A percentile compares a stretch with the other conserved stretches of the same genome.
Evolutionary conservation across 2,329 filamentous ascomycete genomes (phyloP).

Genomic region (Phialophora verrucosa): DNA sequence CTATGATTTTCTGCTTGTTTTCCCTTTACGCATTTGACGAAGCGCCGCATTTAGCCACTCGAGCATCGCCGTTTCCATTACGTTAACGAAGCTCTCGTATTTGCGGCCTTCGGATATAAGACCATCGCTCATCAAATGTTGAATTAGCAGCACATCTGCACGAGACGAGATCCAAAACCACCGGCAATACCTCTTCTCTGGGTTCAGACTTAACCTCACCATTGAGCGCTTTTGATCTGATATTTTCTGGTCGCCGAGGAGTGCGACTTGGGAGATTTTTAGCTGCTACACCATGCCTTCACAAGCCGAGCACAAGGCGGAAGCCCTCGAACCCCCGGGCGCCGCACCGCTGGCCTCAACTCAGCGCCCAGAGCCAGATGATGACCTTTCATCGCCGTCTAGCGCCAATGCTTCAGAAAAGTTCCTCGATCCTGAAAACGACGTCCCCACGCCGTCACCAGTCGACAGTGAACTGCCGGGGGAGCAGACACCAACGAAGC

Average conservation of each 20-base stretch:
- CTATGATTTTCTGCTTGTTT: not conserved
- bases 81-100: not conserved
- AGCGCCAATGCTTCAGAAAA: conserved; percentile 22
- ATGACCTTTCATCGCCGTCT: conserved; percentile 9
- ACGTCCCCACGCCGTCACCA: not conserved
- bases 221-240: not conserved
- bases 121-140: not conserved
- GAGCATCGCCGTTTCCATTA: not conserved
- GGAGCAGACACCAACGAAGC: not conserved
- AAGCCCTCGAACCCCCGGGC: not conserved
- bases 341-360: not conserved
- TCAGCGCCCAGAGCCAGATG: not conserved
- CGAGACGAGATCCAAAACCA: not conserved
- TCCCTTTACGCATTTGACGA: not conserved
- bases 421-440: conserved; percentile 14
- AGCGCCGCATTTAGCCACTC: not conserved
- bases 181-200: not conserved
- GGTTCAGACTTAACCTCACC: not conserved
- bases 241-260: not conserved
- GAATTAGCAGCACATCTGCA: not conserved
- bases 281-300: conserved; percentile 4
- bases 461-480: conserved; percentile 1
- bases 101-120: not conserved
- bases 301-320: not conserved
- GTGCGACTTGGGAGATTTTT: not conserved